A percentile compares a stretch with the other conserved stretches of the same genome.
phyloP scores from a whole-genome alignment of 768 basidiomycete genomes.

The Trametes punicea region DNA sequence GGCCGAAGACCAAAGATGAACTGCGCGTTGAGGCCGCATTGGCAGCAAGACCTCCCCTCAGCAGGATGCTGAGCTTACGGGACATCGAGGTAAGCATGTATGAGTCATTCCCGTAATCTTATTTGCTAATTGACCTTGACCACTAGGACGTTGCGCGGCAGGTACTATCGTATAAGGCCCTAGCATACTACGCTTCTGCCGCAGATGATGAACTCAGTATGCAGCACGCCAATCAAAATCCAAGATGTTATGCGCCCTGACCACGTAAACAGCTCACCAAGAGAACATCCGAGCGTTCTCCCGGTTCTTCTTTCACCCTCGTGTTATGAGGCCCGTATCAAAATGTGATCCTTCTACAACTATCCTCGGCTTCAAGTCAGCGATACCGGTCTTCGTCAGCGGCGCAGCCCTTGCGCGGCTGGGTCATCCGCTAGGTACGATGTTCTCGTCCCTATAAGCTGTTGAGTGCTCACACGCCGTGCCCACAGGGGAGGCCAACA shows the following conservation, averaged over 20 bases:
- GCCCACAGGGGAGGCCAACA: constrained; percentile 69
- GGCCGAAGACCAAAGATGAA: constrained; percentile 63
- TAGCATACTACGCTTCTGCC: constrained; percentile 83
- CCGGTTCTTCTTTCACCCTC: constrained; percentile 83
- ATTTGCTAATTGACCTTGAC: neutral
- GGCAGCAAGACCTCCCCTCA: constrained; percentile 59
- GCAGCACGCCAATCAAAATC: constrained; percentile 24
- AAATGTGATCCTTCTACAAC: constrained; percentile 66
- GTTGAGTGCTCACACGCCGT: neutral
- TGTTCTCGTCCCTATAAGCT: neutral
- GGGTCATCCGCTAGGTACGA: constrained; percentile 73
- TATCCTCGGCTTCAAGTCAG: constrained; percentile 66
- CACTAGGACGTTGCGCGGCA: constrained; percentile 65
- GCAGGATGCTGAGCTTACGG: constrained; percentile 65
- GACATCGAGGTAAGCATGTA: constrained; percentile 70
- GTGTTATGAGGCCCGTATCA: constrained; percentile 69
- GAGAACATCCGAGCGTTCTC: constrained; percentile 82
- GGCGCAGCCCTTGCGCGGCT: constrained; percentile 83
- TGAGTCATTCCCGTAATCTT: neutral
- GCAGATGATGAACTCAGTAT: constrained; percentile 81
- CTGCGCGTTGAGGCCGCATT: constrained; percentile 61
- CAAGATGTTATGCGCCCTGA: neutral
- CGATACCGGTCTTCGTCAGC: constrained; percentile 79
- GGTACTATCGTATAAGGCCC: constrained; percentile 69
- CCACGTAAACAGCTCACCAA: constrained; percentile 42